Conservation (phyloP, 495 filamentous ascomycete species). For the Chaetomium fimeti region DNA sequence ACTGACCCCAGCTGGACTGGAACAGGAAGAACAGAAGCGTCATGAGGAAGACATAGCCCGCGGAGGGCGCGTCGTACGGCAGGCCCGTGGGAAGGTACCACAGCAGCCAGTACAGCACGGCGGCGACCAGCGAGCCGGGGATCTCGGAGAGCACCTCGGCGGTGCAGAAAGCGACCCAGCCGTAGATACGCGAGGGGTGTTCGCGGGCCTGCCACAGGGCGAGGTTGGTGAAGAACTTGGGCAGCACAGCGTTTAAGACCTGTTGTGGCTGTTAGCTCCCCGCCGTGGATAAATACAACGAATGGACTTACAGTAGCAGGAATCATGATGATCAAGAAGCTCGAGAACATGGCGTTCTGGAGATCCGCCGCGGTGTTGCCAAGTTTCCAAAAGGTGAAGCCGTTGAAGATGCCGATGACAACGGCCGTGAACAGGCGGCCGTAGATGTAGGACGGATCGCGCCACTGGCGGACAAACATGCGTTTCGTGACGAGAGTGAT, state of each 20-base stretch:
- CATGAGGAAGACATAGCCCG: constrained; percentile 85
- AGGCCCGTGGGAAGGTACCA: constrained; percentile 83
- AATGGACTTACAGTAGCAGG: constrained; percentile 55
- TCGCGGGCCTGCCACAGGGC: constrained; percentile 75
- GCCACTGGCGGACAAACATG: constrained; percentile 77
- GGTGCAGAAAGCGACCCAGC: constrained; percentile 78
- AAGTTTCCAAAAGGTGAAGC: constrained; percentile 83
- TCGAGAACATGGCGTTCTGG: constrained; percentile 78
- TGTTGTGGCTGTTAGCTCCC: too few relatives aligned
- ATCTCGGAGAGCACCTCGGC: constrained; percentile 76
- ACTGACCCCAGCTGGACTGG: constrained; percentile 75
- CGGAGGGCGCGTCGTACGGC: constrained; percentile 57
- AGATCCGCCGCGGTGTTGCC: constrained; percentile 66
- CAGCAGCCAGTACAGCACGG: constrained; percentile 66
- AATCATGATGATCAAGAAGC: constrained; percentile 72
- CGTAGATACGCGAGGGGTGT: constrained; percentile 73
- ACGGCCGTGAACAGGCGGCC: constrained; percentile 58
- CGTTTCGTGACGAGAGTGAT: constrained; percentile 52
- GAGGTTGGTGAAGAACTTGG: constrained; percentile 79
- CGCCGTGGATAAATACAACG: too few relatives aligned
- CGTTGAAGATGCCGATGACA: constrained; percentile 66
- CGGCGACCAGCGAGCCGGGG: constrained; percentile 63
- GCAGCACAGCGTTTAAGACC: constrained; percentile 66
- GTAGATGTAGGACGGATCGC: constrained; percentile 73
- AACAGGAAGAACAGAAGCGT: constrained; percentile 79